Conservation (phyloP, 148 eudicot genomes). For the Diospyros kaki region DNA sequence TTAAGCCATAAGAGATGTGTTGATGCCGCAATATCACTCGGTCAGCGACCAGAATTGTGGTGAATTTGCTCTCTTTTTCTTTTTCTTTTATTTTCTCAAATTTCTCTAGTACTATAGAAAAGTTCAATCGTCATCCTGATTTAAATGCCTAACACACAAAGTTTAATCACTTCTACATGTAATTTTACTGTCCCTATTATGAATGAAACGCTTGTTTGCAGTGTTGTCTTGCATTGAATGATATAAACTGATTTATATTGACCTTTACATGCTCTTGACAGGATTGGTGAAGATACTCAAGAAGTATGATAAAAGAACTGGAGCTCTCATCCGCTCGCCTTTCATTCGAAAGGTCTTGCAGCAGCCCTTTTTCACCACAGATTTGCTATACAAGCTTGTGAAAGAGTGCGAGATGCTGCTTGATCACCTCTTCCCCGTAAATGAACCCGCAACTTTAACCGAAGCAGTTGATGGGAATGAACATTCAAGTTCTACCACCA, state of each 20-base stretch:
- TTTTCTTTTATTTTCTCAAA: no score
- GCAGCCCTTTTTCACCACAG: constrained; percentile 90
- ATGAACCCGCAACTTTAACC: constrained; percentile 31
- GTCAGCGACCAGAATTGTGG: no score
- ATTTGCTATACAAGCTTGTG: constrained; percentile 69
- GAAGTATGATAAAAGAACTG: constrained; percentile 87
- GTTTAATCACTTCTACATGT: no score
- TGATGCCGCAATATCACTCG: no score
- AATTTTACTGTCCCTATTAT: no score
- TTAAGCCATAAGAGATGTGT: no score
- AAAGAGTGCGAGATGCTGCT: constrained; percentile 82
- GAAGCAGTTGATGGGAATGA: constrained; percentile 16
- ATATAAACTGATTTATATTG: not conserved
- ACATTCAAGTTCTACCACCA: constrained; percentile 24
- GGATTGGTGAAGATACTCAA: constrained; percentile 87
- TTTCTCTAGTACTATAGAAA: no score
- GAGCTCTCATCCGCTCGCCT: constrained; percentile 76
- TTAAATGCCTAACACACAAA: no score
- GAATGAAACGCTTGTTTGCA: no score
- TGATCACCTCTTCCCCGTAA: constrained; percentile 49
- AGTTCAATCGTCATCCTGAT: no score
- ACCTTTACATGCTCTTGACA: constrained; percentile 19
- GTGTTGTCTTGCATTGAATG: no score
- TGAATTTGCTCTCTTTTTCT: no score
- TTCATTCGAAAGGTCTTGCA: constrained; percentile 84